A percentile compares a stretch with the other conserved stretches of the same genome.
phyloP scores from a whole-genome alignment of 768 basidiomycete genomes.

The Rhizopogon salebrosus region DNA sequence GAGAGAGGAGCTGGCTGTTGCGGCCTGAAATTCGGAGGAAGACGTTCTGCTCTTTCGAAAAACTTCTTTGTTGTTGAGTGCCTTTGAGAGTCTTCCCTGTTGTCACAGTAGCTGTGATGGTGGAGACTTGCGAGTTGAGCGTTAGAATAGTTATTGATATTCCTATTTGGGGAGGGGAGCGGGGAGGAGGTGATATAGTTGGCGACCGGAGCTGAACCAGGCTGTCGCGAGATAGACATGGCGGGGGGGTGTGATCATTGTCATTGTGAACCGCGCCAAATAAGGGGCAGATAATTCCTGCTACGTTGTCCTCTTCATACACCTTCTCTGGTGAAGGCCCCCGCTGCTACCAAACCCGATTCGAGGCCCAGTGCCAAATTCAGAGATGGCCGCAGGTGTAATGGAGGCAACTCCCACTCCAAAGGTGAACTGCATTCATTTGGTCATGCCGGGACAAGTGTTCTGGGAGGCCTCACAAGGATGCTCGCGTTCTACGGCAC shows the following conservation, averaged over 20 bases:
- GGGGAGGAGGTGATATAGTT: slow-evolving; percentile 6
- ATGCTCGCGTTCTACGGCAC: too few species aligned
- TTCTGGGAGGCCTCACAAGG: too few species aligned
- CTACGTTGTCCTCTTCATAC: too few species aligned
- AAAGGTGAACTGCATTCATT: too few species aligned
- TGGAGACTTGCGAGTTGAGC: slow-evolving; percentile 57
- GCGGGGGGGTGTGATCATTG: background rate
- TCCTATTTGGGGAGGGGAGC: slow-evolving; percentile 12
- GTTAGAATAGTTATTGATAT: slow-evolving; percentile 28
- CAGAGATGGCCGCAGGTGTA: too few species aligned
- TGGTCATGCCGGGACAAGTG: too few species aligned
- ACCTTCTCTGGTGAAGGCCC: too few species aligned
- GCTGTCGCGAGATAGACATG: slow-evolving; percentile 18
- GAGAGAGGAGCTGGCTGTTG: slow-evolving; percentile 18
- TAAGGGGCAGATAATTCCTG: too few species aligned
- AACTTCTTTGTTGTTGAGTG: slow-evolving; percentile 41
- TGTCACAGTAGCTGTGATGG: slow-evolving; percentile 46
- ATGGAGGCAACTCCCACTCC: too few species aligned
- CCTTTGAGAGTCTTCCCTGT: slow-evolving; percentile 44
- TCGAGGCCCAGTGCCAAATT: too few species aligned
- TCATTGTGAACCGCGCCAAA: too few species aligned
- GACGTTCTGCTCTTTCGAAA: slow-evolving; percentile 51
- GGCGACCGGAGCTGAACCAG: slow-evolving; percentile 4
- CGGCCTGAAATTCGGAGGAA: slow-evolving; percentile 22
- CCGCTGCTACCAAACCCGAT: too few species aligned